Conservation (phyloP, 352 stramenopile genomes). For the Peronospora belbahrii region DNA sequence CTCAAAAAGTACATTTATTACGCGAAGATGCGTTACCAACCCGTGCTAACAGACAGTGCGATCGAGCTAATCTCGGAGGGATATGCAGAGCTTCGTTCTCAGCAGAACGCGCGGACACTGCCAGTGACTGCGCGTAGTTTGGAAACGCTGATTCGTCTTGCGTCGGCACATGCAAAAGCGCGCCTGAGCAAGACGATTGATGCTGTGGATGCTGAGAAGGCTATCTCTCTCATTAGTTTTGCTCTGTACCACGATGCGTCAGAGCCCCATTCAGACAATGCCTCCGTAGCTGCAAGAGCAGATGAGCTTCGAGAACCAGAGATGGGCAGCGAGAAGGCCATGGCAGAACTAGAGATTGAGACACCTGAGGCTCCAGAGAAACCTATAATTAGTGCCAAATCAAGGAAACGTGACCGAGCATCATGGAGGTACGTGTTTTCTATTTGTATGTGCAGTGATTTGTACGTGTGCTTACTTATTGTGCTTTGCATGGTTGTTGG, state of each 20-base stretch:
- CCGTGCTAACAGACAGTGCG: conserved; percentile 73
- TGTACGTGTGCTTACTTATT: neutral
- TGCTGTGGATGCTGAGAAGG: conserved; percentile 73
- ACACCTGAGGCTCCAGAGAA: conserved; percentile 15
- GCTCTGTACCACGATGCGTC: conserved; percentile 94
- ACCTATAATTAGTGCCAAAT: conserved; percentile 12
- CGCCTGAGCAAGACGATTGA: conserved; percentile 88
- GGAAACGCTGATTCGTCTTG: conserved; percentile 99
- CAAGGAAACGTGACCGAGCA: conserved; percentile 58
- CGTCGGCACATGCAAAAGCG: conserved; percentile 96
- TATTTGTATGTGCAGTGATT: neutral
- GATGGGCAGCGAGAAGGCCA: conserved; percentile 13
- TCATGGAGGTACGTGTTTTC: conserved; percentile 47
- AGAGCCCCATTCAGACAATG: conserved; percentile 28
- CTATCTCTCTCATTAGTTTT: conserved; percentile 96
- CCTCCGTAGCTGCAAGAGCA: conserved; percentile 3
- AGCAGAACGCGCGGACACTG: conserved; percentile 90
- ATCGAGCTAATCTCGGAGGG: conserved; percentile 93
- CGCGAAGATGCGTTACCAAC: conserved; percentile 92
- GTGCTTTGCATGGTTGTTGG: conserved; percentile 7
- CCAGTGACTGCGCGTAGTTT: conserved; percentile 97
- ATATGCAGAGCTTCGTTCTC: conserved; percentile 95
- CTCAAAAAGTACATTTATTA: conserved; percentile 99
- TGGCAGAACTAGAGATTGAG: conserved; percentile 30
- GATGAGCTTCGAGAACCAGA: conserved; percentile 12